Evolutionary conservation across 768 basidiomycete species (phyloP), one percentile per base, ranked within the genome.

Genomic region (Macrocybe gigantea): DNA sequence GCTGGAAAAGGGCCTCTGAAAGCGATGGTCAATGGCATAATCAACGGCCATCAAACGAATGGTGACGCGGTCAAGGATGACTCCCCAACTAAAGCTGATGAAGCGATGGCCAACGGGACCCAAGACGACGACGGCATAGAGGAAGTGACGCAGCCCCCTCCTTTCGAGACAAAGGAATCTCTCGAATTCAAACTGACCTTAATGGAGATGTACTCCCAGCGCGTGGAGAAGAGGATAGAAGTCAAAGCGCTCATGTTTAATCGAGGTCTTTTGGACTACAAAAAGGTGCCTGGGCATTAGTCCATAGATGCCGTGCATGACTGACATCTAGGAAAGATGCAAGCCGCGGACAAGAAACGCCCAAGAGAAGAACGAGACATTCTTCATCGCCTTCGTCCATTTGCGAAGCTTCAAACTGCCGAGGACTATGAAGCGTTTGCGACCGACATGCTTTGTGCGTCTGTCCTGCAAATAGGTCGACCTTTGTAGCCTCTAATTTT

Each of bases 311-410:
- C 40, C 13, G 33, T 48, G 40, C 41, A 38, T 45, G 31, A 30
- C 12, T 38, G 22, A 22, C 22, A 22, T 22, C 2, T 22, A 22
- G 22, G 32, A 14, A 59, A 96, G 95, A 87, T 93, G 72, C 84
- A 88, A 75, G 88, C 90, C 7, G 77, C 78, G 2, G 95, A 99
- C 55, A 88, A 94, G 70, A 97, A 96, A 62, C 75, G 92, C 12
- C 78, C 79, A 6, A 85, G 88, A 56, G 95, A 97, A 52, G 94
- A 98, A 58, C 82, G 88, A 54, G 96, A 98, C 52, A 84, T 97
- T 47, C 66, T 93, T 15, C 83, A 91, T 56, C 82, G 93, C 22
- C 75, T 94, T 47, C 87, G 94, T 53, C 90, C 93, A 2, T 97
- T 97, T 64, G 81, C 95, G 29, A 81, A 85, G 45, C 69, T 98